phyloP scores from a whole-genome alignment of 75 land plant genomes.

The Pinus taeda region DNA sequence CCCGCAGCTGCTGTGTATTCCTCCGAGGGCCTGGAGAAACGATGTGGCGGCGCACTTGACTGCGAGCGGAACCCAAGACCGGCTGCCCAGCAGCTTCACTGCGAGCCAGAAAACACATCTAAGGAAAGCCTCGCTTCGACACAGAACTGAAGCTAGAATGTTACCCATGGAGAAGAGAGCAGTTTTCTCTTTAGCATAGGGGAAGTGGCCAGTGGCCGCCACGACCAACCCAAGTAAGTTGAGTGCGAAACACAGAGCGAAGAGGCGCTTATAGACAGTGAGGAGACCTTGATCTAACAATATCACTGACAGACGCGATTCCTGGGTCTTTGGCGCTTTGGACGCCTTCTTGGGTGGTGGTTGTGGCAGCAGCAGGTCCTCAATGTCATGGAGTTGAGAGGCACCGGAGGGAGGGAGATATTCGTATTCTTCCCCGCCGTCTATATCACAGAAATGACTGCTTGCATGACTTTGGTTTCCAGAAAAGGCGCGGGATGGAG shows the following conservation, averaged over 20 bases:
- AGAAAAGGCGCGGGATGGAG: neutral
- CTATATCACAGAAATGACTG: constrained; percentile 51
- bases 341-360: neutral
- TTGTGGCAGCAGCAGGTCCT: neutral
- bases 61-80: constrained; percentile 33
- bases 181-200: constrained; percentile 28
- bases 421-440: constrained; percentile 11
- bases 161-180: constrained; percentile 46
- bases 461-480: constrained; percentile 25
- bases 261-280: constrained; percentile 58
- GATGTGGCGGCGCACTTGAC: constrained; percentile 32
- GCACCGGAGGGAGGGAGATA: too few species aligned
- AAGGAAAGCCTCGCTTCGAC: constrained; percentile 54
- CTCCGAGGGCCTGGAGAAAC: constrained; percentile 46
- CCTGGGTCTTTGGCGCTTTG: neutral
- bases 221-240: constrained; percentile 24
- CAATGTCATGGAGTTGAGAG: too few species aligned
- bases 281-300: constrained; percentile 49
- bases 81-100: constrained; percentile 24
- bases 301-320: constrained; percentile 34
- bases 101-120: constrained; percentile 40
- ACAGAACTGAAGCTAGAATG: constrained; percentile 35
- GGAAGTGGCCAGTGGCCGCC: constrained; percentile 42
- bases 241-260: constrained; percentile 20
- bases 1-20: constrained; percentile 56